Percentiles rank a stretch among this genome's conserved stretches.
Evolutionary conservation across 768 basidiomycete species (phyloP).

Genomic region (Cyclocybe aegerita): DNA sequence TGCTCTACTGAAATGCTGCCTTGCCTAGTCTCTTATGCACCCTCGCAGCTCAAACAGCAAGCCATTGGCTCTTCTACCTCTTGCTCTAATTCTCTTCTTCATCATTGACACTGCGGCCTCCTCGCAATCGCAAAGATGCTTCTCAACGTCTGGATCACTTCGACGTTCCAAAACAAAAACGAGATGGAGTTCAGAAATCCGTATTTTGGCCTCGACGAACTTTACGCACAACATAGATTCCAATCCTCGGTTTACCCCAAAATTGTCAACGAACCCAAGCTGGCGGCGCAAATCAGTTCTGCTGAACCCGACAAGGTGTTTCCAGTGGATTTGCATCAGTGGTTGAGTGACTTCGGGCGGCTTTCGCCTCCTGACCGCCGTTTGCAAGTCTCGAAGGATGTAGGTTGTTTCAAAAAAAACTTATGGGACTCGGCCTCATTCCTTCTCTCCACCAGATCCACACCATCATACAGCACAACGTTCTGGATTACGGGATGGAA

Average conservation of each 20-base stretch:
- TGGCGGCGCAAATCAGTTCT: constrained; percentile 23
- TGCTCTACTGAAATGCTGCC: background rate
- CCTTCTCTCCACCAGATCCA: constrained; percentile 13
- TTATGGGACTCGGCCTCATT: background rate
- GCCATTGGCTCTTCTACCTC: constrained; percentile 4
- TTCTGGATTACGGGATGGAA: constrained; percentile 30
- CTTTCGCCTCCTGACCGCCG: constrained; percentile 26
- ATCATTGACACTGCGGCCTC: constrained; percentile 21
- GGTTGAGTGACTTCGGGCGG: constrained; percentile 25
- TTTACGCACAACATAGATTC: constrained; percentile 15
- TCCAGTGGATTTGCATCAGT: constrained; percentile 23
- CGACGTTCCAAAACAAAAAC: constrained; percentile 3
- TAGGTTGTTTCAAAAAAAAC: constrained; percentile 8
- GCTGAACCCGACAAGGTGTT: constrained; percentile 19
- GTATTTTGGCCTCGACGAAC: constrained; percentile 25
- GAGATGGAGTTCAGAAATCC: constrained; percentile 24
- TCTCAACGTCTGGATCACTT: constrained; percentile 4
- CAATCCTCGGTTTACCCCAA: constrained; percentile 17
- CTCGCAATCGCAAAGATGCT: constrained; percentile 17
- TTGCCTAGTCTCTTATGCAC: background rate
- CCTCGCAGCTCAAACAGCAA: background rate
- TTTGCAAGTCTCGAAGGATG: constrained; percentile 20
- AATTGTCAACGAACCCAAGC: constrained; percentile 23
- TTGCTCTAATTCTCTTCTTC: constrained; percentile 17
- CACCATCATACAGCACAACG: constrained; percentile 22